Conservation (phyloP, 495 filamentous ascomycete genomes). For the Tuber melanosporum region DNA sequence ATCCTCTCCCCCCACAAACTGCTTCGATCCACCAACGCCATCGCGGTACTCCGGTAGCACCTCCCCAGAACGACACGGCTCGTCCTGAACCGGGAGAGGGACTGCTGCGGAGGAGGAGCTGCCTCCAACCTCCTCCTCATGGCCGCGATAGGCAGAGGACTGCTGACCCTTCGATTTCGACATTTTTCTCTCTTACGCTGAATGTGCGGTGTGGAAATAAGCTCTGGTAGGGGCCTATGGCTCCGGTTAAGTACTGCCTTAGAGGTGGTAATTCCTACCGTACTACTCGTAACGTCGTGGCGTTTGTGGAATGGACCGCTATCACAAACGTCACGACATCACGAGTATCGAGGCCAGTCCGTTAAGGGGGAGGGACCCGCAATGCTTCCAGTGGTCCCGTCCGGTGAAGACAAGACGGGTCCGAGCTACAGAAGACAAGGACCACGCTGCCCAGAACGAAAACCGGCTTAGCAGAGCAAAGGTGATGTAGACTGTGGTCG, state of each 20-base stretch:
- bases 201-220: background rate
- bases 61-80: background rate
- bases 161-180: background rate
- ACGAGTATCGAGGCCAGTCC: background rate
- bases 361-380: background rate
- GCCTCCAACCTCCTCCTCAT: background rate
- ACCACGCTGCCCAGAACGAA: too few species aligned
- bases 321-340: too few species aligned
- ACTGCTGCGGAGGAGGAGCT: background rate
- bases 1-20: background rate
- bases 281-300: too few species aligned
- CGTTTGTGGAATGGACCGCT: too few species aligned
- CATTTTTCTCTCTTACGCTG: background rate
- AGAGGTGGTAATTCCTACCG: background rate
- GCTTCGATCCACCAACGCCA: background rate
- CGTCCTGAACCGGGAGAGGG: background rate
- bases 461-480: too few species aligned
- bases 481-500: too few species aligned
- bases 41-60: background rate
- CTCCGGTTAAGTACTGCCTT: background rate
- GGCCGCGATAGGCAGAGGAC: background rate
- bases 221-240: background rate
- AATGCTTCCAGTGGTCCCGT: too few species aligned
- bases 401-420: too few species aligned
- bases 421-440: too few species aligned